Conservation (phyloP, 176 grass and related monocot genomes). For the Zea mays region Zm-B73-REFERENCE-NAM-5.0 NC_050103.1:109809501-109810000, state of each 20-base stretch:
- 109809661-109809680: slow-evolving; percentile 9
- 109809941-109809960: background rate
- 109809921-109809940: slow-evolving; percentile 28
- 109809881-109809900: slow-evolving; percentile 47
- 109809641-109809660: background rate
- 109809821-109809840: background rate
- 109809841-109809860: background rate
- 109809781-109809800: slow-evolving; percentile 45
- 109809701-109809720: slow-evolving; percentile 37
- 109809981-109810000: slow-evolving; percentile 13
- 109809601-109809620: too few species aligned
- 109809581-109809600: too few species aligned
- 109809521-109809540: too few species aligned
- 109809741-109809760: background rate
- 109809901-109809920: slow-evolving; percentile 20
- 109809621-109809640: background rate
- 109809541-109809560: too few species aligned
- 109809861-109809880: slow-evolving; percentile 35
- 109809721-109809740: slow-evolving; percentile 35
- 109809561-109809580: too few species aligned
- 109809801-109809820: slow-evolving; percentile 39
- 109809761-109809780: slow-evolving; percentile 32
- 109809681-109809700: slow-evolving; percentile 35
- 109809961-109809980: slow-evolving; percentile 40
- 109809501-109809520: too few species aligned